phyloP scores from a whole-genome alignment of 2,329 filamentous ascomycete species.

The Pseudogymnoascus sp. region DNA sequence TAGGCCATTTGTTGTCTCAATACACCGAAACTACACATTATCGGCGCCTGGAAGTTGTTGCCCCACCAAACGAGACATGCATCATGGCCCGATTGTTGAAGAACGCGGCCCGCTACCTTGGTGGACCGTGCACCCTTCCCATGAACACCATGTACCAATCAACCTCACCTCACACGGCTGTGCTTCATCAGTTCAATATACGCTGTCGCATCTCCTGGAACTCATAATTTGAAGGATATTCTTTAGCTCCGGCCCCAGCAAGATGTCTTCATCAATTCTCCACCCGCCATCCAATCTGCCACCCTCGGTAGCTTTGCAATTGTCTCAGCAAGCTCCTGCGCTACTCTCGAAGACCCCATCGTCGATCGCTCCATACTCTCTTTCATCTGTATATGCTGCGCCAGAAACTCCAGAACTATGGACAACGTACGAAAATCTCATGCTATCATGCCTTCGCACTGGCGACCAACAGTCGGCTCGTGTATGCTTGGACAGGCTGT shows the following conservation, averaged over 20 bases:
- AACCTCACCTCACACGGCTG: not conserved
- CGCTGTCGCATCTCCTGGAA: conserved; percentile 4
- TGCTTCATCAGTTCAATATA: not conserved
- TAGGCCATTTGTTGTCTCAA: conserved; percentile 2
- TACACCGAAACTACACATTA: not conserved
- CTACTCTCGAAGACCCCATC: conserved; percentile 48
- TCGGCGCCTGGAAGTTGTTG: not conserved
- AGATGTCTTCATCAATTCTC: conserved; percentile 47
- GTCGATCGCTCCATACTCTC: conserved; percentile 46
- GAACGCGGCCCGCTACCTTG: conserved; percentile 6
- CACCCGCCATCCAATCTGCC: conserved; percentile 51
- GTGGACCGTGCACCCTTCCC: not conserved
- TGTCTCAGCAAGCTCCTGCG: conserved; percentile 53
- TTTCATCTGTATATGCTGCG: conserved; percentile 46
- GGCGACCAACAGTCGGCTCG: conserved; percentile 74
- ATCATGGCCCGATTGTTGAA: not conserved
- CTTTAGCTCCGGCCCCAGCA: not conserved
- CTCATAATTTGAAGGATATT: not conserved
- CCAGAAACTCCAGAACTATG: conserved; percentile 74
- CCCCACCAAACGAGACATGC: conserved; percentile 9
- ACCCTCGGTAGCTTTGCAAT: conserved; percentile 45
- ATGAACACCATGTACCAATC: not conserved
- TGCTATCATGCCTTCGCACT: conserved; percentile 75
- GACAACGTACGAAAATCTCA: conserved; percentile 77
- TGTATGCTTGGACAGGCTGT: conserved; percentile 66